Evolutionary conservation across 257 asterid species (phyloP), one percentile per base, ranked within the genome.

Genomic region (Gentiana macrophylla): DNA sequence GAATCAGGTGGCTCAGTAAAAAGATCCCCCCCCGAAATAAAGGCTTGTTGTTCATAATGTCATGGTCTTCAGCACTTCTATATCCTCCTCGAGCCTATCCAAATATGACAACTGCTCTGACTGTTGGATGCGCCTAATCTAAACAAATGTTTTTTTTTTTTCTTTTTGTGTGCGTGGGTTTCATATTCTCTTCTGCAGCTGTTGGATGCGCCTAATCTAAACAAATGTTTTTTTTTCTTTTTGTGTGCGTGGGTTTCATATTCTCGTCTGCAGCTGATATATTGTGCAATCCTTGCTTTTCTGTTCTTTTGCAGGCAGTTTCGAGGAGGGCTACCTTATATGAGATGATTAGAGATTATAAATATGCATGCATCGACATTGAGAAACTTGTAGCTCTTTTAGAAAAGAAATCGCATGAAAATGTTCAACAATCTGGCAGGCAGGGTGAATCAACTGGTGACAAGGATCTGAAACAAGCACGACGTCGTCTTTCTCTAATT

Each of bases 241-340:
- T 13, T 12, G 44, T 55, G 37, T 53, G 35, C 33, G 55, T 53
- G 8, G 12, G 15, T 15, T 36, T 62, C 5, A 56, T 37, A 10
- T 4, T 36, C 36, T 35, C n/a, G 50, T 32, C 44, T 48, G 3
- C 3, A 36, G 46, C 38, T 50, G 34, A 32, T 2, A 32, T 34
- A 36, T 45, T 13, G 12, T 13, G 24, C 10, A 24, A 7, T 53
- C 49, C 52, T 47, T 15, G 44, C 38, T 57, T 63, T 24, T 8
- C 12, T 50, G 52, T 37, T 34, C 11, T 35, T 55, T 61, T 50
- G 66, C 74, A 91, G 98, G 97, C 98, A 54, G 72, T 88, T 61
- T 92, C 95, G 12, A 78, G 98, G 84, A 76, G 98, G 73, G 97
- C 89, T 50, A 81, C 94, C 69, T 77, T 92, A 70, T 83, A 83